Conservation (phyloP, 805 yeast species). For the Komagataella pastoris region DNA sequence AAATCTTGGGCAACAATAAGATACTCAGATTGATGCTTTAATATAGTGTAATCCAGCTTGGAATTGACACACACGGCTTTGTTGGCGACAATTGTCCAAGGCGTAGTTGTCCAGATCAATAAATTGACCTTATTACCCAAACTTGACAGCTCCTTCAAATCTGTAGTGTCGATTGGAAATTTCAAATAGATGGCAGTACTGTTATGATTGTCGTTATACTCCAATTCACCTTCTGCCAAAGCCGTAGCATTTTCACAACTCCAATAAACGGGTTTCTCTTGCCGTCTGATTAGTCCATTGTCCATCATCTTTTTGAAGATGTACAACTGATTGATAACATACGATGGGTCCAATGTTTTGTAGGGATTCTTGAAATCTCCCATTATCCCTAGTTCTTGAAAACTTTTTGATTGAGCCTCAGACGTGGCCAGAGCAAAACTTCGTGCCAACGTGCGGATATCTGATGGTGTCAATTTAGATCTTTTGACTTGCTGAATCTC, state of each 20-base stretch:
- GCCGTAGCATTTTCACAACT: conserved; percentile 92
- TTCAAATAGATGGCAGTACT: conserved; percentile 59
- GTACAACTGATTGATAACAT: conserved; percentile 62
- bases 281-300: conserved; percentile 62
- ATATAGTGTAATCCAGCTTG: conserved; percentile 41
- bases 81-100: conserved; percentile 93
- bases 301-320: conserved; percentile 56
- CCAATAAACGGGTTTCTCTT: conserved; percentile 95
- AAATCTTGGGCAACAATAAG: conserved; percentile 47
- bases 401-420: conserved; percentile 45
- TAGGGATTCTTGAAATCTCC: conserved; percentile 71
- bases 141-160: background rate
- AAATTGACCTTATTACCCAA: conserved; percentile 13
- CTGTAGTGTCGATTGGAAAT: conserved; percentile 30
- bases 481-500: conserved; percentile 7
- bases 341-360: conserved; percentile 55
- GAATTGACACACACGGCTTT: conserved; percentile 66
- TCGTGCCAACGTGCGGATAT: conserved; percentile 53
- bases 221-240: conserved; percentile 91
- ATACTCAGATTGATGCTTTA: conserved; percentile 23
- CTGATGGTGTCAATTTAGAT: conserved; percentile 24
- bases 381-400: conserved; percentile 65
- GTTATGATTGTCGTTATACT: conserved; percentile 60
- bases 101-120: conserved; percentile 94
- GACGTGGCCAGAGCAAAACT: conserved; percentile 61